phyloP scores from a whole-genome alignment of 805 yeast genomes.

The Metschnikowia corniflorae region DNA sequence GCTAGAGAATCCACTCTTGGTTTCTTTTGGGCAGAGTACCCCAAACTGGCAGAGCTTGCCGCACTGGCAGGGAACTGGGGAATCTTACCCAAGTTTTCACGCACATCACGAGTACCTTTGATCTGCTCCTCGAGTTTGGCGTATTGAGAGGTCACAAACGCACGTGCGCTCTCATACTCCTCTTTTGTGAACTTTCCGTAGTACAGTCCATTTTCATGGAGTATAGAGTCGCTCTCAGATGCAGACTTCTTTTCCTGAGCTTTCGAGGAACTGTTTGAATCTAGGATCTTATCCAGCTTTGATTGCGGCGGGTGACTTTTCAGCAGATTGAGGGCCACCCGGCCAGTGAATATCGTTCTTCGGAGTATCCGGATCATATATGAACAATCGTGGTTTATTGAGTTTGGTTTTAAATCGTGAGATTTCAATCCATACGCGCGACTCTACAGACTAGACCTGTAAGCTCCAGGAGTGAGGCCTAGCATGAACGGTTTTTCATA shows the following conservation, averaged over 20 bases:
- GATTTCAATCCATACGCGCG: too few species aligned
- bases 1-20: conserved; percentile 6
- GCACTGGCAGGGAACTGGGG: conserved; percentile 32
- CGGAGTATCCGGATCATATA: conserved; percentile 1
- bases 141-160: conserved; percentile 30
- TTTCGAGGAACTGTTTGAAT: too few species aligned
- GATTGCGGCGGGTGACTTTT: too few species aligned
- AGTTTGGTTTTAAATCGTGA: too few species aligned
- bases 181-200: conserved; percentile 35
- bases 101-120: conserved; percentile 33
- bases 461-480: too few species aligned
- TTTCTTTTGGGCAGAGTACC: not conserved
- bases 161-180: conserved; percentile 40
- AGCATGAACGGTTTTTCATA: too few species aligned
- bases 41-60: conserved; percentile 9
- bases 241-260: too few species aligned
- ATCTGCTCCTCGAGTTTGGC: conserved; percentile 31
- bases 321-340: not conserved
- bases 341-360: not conserved
- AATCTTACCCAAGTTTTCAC: conserved; percentile 36
- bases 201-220: conserved; percentile 28
- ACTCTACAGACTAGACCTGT: too few species aligned
- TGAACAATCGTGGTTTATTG: too few species aligned
- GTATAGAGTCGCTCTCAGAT: conserved; percentile 8
- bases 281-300: too few species aligned